phyloP scores from a whole-genome alignment of 2,329 filamentous ascomycete species.

The Trichoderma hamatum region DNA sequence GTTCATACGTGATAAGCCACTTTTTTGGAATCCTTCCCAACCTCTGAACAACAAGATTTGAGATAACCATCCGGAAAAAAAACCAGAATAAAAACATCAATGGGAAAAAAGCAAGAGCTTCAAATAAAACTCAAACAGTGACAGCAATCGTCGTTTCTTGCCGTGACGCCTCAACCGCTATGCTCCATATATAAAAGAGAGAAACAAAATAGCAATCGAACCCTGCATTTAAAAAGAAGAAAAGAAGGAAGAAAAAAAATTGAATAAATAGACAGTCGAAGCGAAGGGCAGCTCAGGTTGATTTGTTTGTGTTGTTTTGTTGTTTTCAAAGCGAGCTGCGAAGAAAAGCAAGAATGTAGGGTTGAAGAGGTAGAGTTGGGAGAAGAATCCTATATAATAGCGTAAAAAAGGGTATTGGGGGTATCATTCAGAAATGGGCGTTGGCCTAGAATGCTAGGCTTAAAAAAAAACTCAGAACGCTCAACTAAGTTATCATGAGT shows the following conservation, averaged over 20 bases:
- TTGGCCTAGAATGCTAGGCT: not conserved
- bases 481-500: conserved; percentile 45
- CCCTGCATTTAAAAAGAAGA: conserved; percentile 27
- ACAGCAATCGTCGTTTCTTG: conserved; percentile 34
- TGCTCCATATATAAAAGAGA: conserved; percentile 39
- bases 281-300: conserved; percentile 24
- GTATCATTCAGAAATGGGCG: conserved; percentile 37
- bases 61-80: not conserved
- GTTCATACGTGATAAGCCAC: conserved; percentile 15
- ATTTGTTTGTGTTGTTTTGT: not conserved
- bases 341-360: conserved; percentile 24
- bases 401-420: conserved; percentile 30
- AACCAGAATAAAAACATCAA: conserved; percentile 7
- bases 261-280: conserved; percentile 31
- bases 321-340: conserved; percentile 9
- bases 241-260: conserved; percentile 29
- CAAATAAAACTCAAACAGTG: conserved; percentile 27
- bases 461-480: not conserved
- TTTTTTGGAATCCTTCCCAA: conserved; percentile 21
- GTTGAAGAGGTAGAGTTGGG: not conserved
- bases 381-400: not conserved
- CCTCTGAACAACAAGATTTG: conserved; percentile 1
- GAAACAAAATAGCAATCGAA: conserved; percentile 27
- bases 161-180: conserved; percentile 47
- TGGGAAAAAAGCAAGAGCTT: conserved; percentile 4